Base-by-base conservation (phyloP, 805 yeast genomes). In the Starmera quercuum region DNA sequence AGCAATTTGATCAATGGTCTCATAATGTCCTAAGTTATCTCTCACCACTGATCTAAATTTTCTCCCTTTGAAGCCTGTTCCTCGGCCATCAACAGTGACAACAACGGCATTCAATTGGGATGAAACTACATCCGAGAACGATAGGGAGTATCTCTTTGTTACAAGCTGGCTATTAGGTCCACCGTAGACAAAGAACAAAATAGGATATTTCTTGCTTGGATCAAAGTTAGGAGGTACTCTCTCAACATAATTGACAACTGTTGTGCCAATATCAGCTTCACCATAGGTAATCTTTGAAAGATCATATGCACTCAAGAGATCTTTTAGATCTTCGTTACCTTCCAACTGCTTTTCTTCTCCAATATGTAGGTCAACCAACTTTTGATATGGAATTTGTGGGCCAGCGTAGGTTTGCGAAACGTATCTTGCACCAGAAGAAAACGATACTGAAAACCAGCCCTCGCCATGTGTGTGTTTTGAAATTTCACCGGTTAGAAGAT, bases 141-240 rank as follows among this genome's bases (percentile, higher is more conserved):
- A 66, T 21, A 82, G 60, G 1, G 71, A 52, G 49, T 76, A 86
- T 11, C 62, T 52, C 41, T 82, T 75, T 28, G 68, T 62, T 6
- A 90, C 96, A 34, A 73, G 65, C 56, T 92, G 97, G 6, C 95
- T 83, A 23, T 87, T 92, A 7, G 98, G 98, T 0, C 98, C 98
- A 16, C 96, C 97, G 52, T 92, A 92, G 5, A 87, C 87, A 53
- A 71, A 87, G 54, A 92, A 90, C 38, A 92, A 65, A 0, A 92
- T 77, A 0, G 97, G 97, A 54, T 90, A 87, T 14, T 44, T 49
- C 23, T 46, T 43, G 7, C 59, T 47, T 10, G 66, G 62, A 47
- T 83, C 71, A 53, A 92, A 92, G 42, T 68, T 61, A 28, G 78
- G 69, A 2, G 97, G 97, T 29, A 78, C 62, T 5, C 85, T 80